phyloP scores from a whole-genome alignment of 2,329 filamentous ascomycete species.

The Furcasterigmium sp. region DNA sequence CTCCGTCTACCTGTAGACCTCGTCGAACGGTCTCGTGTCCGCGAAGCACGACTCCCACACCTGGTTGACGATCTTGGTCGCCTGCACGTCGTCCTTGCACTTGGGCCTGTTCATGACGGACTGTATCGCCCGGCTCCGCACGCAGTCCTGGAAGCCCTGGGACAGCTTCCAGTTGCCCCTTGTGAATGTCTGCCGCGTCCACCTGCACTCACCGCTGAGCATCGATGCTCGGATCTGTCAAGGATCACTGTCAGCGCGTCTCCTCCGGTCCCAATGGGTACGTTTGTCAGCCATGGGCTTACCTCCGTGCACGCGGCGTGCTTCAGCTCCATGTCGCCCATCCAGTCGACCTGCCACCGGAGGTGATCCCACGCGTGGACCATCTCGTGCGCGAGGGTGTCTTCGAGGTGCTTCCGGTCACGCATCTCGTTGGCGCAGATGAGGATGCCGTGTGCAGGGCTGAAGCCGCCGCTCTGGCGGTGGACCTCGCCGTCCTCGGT shows the following conservation, averaged over 20 bases:
- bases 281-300: too few relatives aligned
- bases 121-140: constrained; percentile 71
- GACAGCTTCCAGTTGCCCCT: constrained; percentile 84
- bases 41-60: constrained; percentile 98
- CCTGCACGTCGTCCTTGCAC: constrained; percentile 82
- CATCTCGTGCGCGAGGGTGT: constrained; percentile 96
- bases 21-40: constrained; percentile 93
- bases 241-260: fast-evolving
- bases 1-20: constrained; percentile 73
- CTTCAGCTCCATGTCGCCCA: constrained; percentile 64
- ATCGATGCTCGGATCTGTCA: constrained; percentile 85
- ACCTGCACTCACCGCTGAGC: constrained; percentile 90
- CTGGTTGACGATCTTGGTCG: constrained; percentile 83
- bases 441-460: constrained; percentile 78
- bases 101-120: constrained; percentile 73
- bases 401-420: constrained; percentile 77
- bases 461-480: constrained; percentile 73
- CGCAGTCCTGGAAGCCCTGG: constrained; percentile 90
- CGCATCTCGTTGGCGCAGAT: constrained; percentile 90
- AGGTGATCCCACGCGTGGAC: constrained; percentile 94
- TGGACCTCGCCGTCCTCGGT: constrained; percentile 56
- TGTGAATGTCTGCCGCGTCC: constrained; percentile 78
- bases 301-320: constrained; percentile 96
- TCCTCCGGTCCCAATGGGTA: too few relatives aligned
- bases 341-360: constrained; percentile 83